A percentile compares a stretch with the other conserved stretches of the same genome.
Evolutionary conservation across 1,284 basidiomycete genomes (phyloP).

Genomic region (Flammula alnicola): DNA sequence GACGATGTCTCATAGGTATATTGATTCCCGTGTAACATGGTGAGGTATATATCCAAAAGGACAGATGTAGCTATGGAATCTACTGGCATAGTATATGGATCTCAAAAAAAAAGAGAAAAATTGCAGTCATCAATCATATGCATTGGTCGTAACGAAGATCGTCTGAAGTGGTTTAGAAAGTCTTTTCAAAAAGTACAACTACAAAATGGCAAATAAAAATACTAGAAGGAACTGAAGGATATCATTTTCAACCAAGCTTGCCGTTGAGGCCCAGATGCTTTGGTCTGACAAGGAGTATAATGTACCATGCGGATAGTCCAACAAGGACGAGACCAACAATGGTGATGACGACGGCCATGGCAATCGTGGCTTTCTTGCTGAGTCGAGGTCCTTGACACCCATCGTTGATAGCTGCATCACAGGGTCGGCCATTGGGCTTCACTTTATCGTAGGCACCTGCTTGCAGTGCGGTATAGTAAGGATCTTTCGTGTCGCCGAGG

Average conservation of each 20-base stretch:
- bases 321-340: slow-evolving; percentile 63
- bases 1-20: slow-evolving; percentile 33
- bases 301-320: slow-evolving; percentile 52
- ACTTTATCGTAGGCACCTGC: slow-evolving; percentile 68
- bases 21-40: slow-evolving; percentile 22
- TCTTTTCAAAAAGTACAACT: slow-evolving; percentile 17
- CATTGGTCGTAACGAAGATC: slow-evolving; percentile 9
- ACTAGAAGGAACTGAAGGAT: not conserved
- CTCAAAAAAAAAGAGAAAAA: not conserved
- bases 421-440: slow-evolving; percentile 71
- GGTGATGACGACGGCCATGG: slow-evolving; percentile 69
- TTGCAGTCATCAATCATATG: slow-evolving; percentile 2
- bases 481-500: slow-evolving; percentile 71
- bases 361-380: slow-evolving; percentile 68
- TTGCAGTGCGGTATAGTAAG: slow-evolving; percentile 75
- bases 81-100: slow-evolving; percentile 1
- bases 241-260: slow-evolving; percentile 11
- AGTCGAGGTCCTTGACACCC: slow-evolving; percentile 56
- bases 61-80: slow-evolving; percentile 1
- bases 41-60: slow-evolving; percentile 5
- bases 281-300: slow-evolving; percentile 26
- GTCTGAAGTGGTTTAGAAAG: not conserved
- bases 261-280: slow-evolving; percentile 9
- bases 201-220: slow-evolving; percentile 10
- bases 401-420: slow-evolving; percentile 69